Conservation (phyloP, 768 basidiomycete genomes). For the Amanita rimosa region DNA sequence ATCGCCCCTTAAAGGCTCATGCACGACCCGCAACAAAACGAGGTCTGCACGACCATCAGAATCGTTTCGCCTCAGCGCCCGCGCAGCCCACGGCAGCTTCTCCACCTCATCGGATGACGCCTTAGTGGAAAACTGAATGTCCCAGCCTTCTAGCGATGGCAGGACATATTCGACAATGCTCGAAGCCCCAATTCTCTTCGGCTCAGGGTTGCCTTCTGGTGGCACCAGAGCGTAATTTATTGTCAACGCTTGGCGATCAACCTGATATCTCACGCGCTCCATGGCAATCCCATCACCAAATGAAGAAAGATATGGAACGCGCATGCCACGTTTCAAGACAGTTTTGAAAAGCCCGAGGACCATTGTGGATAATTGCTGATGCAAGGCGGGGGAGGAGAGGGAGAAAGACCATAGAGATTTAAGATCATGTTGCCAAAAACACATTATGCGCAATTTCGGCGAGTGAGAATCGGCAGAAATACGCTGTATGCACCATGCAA, state of each 20-base stretch:
- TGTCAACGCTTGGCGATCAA: slow-evolving; percentile 72
- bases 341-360: slow-evolving; percentile 70
- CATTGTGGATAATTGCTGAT: slow-evolving; percentile 82
- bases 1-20: slow-evolving; percentile 58
- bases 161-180: slow-evolving; percentile 76
- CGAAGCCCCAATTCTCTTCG: slow-evolving; percentile 45
- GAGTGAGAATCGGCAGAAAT: slow-evolving; percentile 23
- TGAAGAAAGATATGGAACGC: slow-evolving; percentile 63
- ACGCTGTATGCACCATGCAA: slow-evolving; percentile 91
- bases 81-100: slow-evolving; percentile 61
- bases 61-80: slow-evolving; percentile 37
- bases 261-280: slow-evolving; percentile 68
- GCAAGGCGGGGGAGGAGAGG: slow-evolving; percentile 41
- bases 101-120: slow-evolving; percentile 66
- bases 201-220: slow-evolving; percentile 39
- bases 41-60: slow-evolving; percentile 28
- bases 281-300: slow-evolving; percentile 79
- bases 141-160: slow-evolving; percentile 74
- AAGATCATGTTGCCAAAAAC: slow-evolving; percentile 94
- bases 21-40: slow-evolving; percentile 56
- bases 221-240: slow-evolving; percentile 79
- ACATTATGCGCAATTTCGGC: slow-evolving; percentile 61
- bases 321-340: slow-evolving; percentile 63
- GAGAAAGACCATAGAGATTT: slow-evolving; percentile 79
- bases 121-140: slow-evolving; percentile 67